Base-by-base conservation (phyloP, 257 asterid genomes). In the Agastache rugosa region DNA sequence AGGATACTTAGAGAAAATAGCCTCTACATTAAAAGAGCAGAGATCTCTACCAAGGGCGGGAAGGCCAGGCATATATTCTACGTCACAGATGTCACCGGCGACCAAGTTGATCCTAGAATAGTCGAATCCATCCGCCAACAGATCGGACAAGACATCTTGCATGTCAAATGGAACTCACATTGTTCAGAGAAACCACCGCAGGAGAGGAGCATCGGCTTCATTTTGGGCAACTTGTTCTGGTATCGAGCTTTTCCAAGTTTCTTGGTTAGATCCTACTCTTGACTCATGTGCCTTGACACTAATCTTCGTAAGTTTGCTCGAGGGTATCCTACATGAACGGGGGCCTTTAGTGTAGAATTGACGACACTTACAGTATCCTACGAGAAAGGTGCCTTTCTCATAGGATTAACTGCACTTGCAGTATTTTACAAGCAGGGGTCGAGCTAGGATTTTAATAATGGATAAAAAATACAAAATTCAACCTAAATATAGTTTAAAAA, bases 1-100 rank as follows among this genome's bases (percentile, higher is more conserved):
- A 87, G 96, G 76, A 75, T 89, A 72, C 85, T 91, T 77, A 79
- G 97, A 81, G 97, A 91, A 74, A 89, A 91, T 71, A 71, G 96
- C 66, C 60, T 91, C 50, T 65, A 85, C 72, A 79, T 91, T 74
- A 88, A 77, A 84, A 89, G 96, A 78, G 97, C 97, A 59, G 96
- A 87, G 84, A 86, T 91, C 48, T 89, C 96, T 34, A 89, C 93
- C 10, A 67, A 79, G 72, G 84, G 80, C 39, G 92, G 97, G 75
- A 87, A 82, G 77, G 96, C 84, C 6, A 83, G 71, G 64, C 89
- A 91, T 73, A 86, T 77, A 11, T 91, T 89, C 77, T 87, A 76
- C 67, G 97, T 91, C 23, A 85, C 89, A 0, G 93, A 91, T 75
- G 91, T 83, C 74, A 77, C 85, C 0, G 97, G 93, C 56, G 75